Conservation (phyloP, 768 basidiomycete genomes). For the Boletus sp. region DNA sequence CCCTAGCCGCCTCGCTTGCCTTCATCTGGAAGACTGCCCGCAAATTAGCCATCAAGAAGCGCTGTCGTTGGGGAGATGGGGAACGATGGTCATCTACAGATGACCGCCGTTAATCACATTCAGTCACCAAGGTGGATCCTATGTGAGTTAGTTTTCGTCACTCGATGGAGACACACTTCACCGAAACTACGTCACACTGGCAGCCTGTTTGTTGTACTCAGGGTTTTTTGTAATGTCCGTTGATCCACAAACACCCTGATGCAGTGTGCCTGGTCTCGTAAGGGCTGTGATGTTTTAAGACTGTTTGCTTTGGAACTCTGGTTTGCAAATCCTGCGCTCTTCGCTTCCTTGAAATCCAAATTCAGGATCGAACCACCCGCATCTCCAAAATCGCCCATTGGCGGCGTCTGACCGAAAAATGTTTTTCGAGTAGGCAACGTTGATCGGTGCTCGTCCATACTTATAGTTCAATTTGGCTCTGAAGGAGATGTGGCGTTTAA, state of each 20-base stretch:
- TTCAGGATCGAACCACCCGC: background rate
- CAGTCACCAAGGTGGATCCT: slow-evolving; percentile 14
- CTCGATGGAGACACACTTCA: slow-evolving; percentile 7
- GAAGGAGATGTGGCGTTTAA: slow-evolving; percentile 26
- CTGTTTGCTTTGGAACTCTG: background rate
- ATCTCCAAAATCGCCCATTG: background rate
- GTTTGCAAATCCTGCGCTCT: background rate
- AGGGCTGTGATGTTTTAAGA: slow-evolving; percentile 1
- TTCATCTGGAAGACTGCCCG: slow-evolving; percentile 42
- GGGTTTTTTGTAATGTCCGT: slow-evolving; percentile 26
- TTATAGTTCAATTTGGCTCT: slow-evolving; percentile 11
- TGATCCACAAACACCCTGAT: slow-evolving; percentile 16
- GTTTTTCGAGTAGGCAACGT: slow-evolving; percentile 1
- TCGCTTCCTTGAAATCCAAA: slow-evolving; percentile 3
- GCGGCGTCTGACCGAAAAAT: background rate
- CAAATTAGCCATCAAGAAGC: slow-evolving; percentile 39
- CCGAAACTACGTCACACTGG: slow-evolving; percentile 16
- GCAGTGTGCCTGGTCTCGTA: slow-evolving; percentile 13
- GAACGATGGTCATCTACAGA: slow-evolving; percentile 27
- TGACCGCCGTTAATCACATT: slow-evolving; percentile 6
- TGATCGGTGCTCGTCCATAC: background rate
- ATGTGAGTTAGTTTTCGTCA: slow-evolving; percentile 20
- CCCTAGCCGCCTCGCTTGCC: slow-evolving; percentile 36
- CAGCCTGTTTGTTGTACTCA: slow-evolving; percentile 13
- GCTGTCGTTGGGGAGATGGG: slow-evolving; percentile 36